These are phyloP conservation scores for Monosporascus sp. DNA, from an alignment of 2,329 filamentous ascomycete species.

Conservation along the genomic window DNA sequence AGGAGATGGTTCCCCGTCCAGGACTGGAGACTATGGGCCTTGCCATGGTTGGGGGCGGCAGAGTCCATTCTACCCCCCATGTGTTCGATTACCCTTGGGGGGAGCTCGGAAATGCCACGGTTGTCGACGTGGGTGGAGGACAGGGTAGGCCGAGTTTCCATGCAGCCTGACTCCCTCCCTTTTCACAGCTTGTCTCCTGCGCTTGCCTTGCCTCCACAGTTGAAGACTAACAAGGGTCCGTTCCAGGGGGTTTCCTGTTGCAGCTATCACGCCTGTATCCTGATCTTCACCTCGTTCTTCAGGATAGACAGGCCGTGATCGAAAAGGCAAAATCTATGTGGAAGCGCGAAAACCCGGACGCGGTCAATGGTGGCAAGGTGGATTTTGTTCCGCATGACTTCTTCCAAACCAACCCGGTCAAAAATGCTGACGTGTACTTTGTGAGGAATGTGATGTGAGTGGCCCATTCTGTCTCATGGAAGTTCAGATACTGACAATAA, in stretches of 20 bases:
- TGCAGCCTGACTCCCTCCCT: not conserved
- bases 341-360: constrained; percentile 12
- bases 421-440: constrained; percentile 22
- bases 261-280: constrained; percentile 9
- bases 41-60: constrained; percentile 2
- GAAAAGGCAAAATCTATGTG: constrained; percentile 11
- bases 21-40: not conserved
- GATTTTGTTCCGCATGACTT: constrained; percentile 22
- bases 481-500: no score
- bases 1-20: not conserved
- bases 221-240: no score
- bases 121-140: constrained; percentile 15
- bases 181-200: constrained; percentile 1
- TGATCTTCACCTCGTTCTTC: constrained; percentile 11
- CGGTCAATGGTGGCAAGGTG: constrained; percentile 11
- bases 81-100: constrained; percentile 15
- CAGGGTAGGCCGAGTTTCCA: constrained; percentile 8
- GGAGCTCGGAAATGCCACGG: constrained; percentile 8
- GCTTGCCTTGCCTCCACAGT: no score
- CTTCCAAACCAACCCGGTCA: constrained; percentile 21
- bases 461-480: not conserved
- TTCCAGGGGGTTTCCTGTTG: constrained; percentile 6
- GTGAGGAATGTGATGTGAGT: constrained; percentile 13
- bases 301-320: constrained; percentile 8
- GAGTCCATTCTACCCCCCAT: constrained; percentile 7